Evolutionary conservation across 164 flowering plant genomes (phyloP).

Genomic region (Litsea cubeba): DNA sequence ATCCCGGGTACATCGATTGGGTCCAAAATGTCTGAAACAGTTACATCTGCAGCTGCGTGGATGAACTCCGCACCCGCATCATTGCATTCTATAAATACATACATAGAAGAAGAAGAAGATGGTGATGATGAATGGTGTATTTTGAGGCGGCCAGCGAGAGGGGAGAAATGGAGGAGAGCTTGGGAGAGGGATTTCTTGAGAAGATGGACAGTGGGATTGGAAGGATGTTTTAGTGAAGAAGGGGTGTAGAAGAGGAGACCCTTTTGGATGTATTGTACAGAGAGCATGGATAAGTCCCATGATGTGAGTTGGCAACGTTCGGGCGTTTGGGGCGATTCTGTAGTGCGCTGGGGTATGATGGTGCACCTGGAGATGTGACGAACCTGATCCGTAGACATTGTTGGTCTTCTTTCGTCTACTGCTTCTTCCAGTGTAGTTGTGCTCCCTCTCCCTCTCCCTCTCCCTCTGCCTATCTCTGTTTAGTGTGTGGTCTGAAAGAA

Average conservation of each 20-base stretch:
- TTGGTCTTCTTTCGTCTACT: too few species aligned
- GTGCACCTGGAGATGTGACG: neutral
- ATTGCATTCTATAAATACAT: slow-evolving; percentile 20
- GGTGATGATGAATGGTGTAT: slow-evolving; percentile 5
- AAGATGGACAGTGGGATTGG: neutral
- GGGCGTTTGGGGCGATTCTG: neutral
- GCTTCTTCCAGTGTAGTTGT: too few species aligned
- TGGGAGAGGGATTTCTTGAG: slow-evolving; percentile 25
- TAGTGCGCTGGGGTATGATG: neutral
- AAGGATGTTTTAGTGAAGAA: neutral
- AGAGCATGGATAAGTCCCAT: slow-evolving; percentile 36
- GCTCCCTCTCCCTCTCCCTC: too few species aligned
- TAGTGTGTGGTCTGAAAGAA: too few species aligned
- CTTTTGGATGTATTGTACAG: slow-evolving; percentile 28
- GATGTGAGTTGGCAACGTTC: slow-evolving; percentile 6
- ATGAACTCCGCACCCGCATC: slow-evolving; percentile 36
- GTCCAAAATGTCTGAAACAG: slow-evolving; percentile 30
- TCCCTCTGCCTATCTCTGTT: too few species aligned
- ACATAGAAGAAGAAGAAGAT: too few species aligned
- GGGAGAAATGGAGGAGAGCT: slow-evolving; percentile 22
- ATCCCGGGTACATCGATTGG: slow-evolving; percentile 35
- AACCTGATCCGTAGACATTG: neutral
- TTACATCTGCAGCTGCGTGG: slow-evolving; percentile 29
- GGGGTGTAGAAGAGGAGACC: slow-evolving; percentile 43
- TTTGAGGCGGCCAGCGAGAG: slow-evolving; percentile 31